phyloP scores from a whole-genome alignment of 345 rosid species.

The Pugionium cornutum region DNA sequence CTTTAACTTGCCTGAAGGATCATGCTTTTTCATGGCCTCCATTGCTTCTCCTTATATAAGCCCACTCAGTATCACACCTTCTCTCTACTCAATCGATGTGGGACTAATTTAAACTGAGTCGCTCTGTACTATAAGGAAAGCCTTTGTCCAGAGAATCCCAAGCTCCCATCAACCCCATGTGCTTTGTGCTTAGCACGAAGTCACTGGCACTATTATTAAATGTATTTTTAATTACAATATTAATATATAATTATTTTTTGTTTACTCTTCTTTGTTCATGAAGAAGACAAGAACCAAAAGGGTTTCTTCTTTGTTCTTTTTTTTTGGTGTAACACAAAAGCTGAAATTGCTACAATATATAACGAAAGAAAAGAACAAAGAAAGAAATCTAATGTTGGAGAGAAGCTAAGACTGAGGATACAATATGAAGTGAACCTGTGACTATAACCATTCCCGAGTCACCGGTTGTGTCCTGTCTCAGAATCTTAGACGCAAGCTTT shows the following conservation, averaged over 20 bases:
- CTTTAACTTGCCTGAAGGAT: conserved; percentile 40
- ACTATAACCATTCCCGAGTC: conserved; percentile 33
- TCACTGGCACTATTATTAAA: too few species aligned
- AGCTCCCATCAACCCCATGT: too few species aligned
- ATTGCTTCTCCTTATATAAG: not conserved
- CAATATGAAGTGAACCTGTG: conserved; percentile 36
- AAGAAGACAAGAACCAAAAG: too few species aligned
- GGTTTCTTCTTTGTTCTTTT: too few species aligned
- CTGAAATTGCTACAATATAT: too few species aligned
- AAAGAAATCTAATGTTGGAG: conserved; percentile 10
- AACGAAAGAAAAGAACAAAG: not conserved
- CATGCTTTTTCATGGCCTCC: not conserved
- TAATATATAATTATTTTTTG: too few species aligned
- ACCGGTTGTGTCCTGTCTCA: not conserved
- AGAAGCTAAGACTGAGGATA: conserved; percentile 39
- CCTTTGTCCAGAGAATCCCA: too few species aligned
- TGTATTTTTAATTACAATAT: too few species aligned
- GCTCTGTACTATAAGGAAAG: too few species aligned
- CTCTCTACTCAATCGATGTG: conserved; percentile 17
- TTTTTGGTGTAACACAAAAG: too few species aligned
- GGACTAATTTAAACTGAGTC: not conserved
- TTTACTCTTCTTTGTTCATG: too few species aligned
- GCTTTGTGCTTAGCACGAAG: too few species aligned
- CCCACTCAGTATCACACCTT: not conserved
- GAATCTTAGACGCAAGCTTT: conserved; percentile 31